Conservation (phyloP, 257 asterid genomes). For the Hygrophila difformis region DNA sequence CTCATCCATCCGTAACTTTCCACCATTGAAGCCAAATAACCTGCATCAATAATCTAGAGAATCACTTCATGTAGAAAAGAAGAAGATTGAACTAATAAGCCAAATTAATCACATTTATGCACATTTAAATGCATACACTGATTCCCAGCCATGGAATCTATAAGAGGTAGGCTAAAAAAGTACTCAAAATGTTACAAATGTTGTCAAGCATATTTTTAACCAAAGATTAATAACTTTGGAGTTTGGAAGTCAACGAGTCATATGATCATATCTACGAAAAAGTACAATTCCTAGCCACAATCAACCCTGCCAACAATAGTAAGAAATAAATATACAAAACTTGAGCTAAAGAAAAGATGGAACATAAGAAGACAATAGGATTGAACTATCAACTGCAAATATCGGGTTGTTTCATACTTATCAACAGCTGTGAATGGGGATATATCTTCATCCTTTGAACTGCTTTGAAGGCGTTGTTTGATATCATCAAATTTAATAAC, state of each 20-base stretch:
- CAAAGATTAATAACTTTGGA: no score
- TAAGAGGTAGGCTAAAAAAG: no score
- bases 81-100: conserved; percentile 11
- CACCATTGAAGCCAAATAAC: conserved; percentile 73
- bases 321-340: no score
- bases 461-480: conserved; percentile 74
- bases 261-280: no score
- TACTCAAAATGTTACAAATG: no score
- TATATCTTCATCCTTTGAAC: conserved; percentile 94
- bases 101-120: background rate
- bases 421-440: conserved; percentile 98
- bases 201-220: no score
- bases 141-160: no score
- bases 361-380: background rate
- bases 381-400: conserved; percentile 4
- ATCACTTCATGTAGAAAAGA: conserved; percentile 1
- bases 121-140: no score
- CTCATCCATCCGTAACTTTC: conserved; percentile 86
- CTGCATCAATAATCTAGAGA: conserved; percentile 35
- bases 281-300: no score
- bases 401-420: conserved; percentile 44
- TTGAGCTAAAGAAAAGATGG: background rate
- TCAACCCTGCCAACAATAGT: no score
- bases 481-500: conserved; percentile 88
- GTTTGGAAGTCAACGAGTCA: no score